A percentile compares a stretch with the other conserved stretches of the same genome.
phyloP scores from a whole-genome alignment of 441 rosid species.

The Erodium texanum region DNA sequence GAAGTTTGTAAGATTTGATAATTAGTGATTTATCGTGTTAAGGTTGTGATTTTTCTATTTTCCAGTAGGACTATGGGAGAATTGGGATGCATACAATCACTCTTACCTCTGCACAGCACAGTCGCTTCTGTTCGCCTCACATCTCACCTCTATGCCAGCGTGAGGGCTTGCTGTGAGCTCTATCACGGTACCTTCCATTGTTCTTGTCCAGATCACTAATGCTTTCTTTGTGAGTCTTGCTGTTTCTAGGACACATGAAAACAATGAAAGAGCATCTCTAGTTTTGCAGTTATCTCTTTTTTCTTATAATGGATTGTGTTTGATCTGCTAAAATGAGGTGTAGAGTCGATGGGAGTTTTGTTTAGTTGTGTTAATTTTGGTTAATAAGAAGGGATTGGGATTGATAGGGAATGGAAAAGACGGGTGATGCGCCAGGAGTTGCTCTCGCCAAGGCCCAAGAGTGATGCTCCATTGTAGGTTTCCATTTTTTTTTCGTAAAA shows the following conservation, averaged over 20 bases:
- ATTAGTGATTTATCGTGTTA: no score
- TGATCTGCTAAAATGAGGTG: slow-evolving; percentile 15
- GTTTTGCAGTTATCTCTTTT: neutral
- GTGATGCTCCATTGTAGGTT: slow-evolving; percentile 65
- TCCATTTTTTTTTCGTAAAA: slow-evolving; percentile 26
- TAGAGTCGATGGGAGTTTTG: slow-evolving; percentile 17
- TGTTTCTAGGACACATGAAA: slow-evolving; percentile 34
- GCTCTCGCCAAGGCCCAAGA: slow-evolving; percentile 60
- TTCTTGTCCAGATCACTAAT: slow-evolving; percentile 95
- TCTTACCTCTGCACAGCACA: slow-evolving; percentile 52
- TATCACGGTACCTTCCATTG: slow-evolving; percentile 90
- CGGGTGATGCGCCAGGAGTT: slow-evolving; percentile 81
- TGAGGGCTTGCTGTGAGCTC: slow-evolving; percentile 83
- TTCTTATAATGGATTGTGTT: neutral
- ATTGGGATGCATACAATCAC: slow-evolving; percentile 57
- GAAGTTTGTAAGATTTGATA: no score
- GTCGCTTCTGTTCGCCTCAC: slow-evolving; percentile 44
- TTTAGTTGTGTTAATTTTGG: slow-evolving; percentile 18
- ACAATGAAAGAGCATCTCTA: neutral
- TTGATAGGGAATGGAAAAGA: slow-evolving; percentile 91
- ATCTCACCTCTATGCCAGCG: slow-evolving; percentile 52
- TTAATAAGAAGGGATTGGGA: slow-evolving; percentile 58
- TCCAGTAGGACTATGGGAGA: slow-evolving; percentile 58
- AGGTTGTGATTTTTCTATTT: neutral
- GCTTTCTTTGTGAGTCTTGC: slow-evolving; percentile 80